Evolutionary conservation across 768 basidiomycete species (phyloP).

Genomic region (Lentinus tigrinus): DNA sequence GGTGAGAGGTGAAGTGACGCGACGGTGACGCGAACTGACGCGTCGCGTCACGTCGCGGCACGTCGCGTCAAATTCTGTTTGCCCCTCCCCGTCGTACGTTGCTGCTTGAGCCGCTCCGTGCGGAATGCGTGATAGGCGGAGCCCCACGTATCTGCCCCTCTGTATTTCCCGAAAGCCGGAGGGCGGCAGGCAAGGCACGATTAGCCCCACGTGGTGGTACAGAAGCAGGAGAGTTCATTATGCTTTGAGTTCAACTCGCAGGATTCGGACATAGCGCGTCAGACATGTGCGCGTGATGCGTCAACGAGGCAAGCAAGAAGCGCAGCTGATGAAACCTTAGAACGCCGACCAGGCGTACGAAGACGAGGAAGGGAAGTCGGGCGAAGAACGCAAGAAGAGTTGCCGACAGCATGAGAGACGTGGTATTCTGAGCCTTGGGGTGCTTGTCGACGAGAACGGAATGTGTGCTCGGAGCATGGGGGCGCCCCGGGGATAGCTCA

Average conservation of each 20-base stretch:
- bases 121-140: too few species aligned
- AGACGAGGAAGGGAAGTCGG: neutral
- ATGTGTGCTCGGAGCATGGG: neutral
- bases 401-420: neutral
- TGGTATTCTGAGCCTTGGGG: neutral
- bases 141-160: neutral
- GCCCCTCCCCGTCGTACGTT: too few species aligned
- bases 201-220: conserved; percentile 8
- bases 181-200: neutral
- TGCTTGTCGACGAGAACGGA: neutral
- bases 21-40: too few species aligned
- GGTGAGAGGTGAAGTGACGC: too few species aligned
- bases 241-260: conserved; percentile 4
- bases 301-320: conserved; percentile 6
- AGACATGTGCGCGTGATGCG: conserved; percentile 1
- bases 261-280: conserved; percentile 11
- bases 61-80: too few species aligned
- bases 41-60: too few species aligned
- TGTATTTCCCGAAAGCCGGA: neutral
- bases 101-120: too few species aligned
- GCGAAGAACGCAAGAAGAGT: neutral
- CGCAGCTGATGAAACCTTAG: neutral
- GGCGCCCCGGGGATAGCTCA: conserved; percentile 9
- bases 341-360: neutral
- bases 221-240: conserved; percentile 8